These are phyloP conservation scores for Phaseolus coccineus DNA, from an alignment of 331 rosid genomes.

Conservation along the genomic window DNA sequence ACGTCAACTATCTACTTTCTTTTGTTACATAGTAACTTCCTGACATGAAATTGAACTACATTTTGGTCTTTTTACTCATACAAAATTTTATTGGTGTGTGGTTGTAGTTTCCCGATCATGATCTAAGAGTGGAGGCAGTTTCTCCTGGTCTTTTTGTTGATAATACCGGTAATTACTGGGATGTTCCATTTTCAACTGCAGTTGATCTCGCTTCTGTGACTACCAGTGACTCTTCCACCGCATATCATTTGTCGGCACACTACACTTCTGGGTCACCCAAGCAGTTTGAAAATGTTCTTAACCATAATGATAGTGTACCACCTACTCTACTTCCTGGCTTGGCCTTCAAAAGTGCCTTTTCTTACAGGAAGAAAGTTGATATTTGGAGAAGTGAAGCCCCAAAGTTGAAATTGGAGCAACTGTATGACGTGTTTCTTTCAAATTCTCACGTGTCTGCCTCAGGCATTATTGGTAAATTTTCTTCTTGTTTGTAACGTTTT, in stretches of 20 bases:
- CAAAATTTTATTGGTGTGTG: constrained; percentile 38
- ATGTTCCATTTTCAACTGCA: constrained; percentile 80
- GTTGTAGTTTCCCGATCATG: constrained; percentile 81
- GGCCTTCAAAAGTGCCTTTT: constrained; percentile 70
- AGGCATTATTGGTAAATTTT: constrained; percentile 75
- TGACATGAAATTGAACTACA: constrained; percentile 37
- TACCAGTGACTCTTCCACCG: constrained; percentile 58
- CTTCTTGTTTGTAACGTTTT: constrained; percentile 8
- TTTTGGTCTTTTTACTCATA: constrained; percentile 5
- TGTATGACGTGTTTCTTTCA: constrained; percentile 81
- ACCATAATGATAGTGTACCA: constrained; percentile 53
- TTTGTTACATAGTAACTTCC: not conserved
- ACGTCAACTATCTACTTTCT: not conserved
- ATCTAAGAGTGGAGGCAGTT: constrained; percentile 79
- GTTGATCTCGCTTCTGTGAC: constrained; percentile 77
- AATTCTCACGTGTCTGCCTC: constrained; percentile 75
- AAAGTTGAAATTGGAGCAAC: constrained; percentile 74
- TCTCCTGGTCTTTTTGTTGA: constrained; percentile 87
- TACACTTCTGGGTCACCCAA: constrained; percentile 71
- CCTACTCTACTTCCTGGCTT: constrained; percentile 76
- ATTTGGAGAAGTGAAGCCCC: constrained; percentile 78
- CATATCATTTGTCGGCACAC: constrained; percentile 73
- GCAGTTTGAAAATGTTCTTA: constrained; percentile 51
- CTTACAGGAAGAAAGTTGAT: constrained; percentile 65
- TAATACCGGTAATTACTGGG: constrained; percentile 82